Evolutionary conservation across 345 rosid genomes (phyloP).

Genomic region (Eucalyptus curtisii): DNA sequence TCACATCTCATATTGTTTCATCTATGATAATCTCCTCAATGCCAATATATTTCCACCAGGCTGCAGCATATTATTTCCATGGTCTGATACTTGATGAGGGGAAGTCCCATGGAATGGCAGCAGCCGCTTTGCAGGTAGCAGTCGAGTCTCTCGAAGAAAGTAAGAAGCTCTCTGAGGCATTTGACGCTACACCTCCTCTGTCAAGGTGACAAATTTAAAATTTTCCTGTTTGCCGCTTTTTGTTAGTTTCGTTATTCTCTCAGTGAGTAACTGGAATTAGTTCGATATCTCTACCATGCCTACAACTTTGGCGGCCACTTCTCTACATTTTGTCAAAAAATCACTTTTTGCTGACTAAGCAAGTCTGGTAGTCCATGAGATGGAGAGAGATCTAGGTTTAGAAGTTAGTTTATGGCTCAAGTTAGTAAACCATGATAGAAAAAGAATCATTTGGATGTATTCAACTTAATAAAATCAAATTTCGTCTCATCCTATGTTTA

Average conservation of each 20-base stretch:
- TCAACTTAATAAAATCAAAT: not conserved
- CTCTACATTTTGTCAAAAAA: not conserved
- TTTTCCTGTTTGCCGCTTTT: not conserved
- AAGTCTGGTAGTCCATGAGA: not conserved
- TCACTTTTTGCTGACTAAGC: not conserved
- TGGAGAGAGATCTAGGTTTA: not conserved
- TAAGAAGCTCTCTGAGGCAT: conserved; percentile 67
- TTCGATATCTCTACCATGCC: not conserved
- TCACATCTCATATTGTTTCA: not conserved
- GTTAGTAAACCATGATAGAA: not conserved
- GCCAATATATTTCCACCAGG: conserved; percentile 29
- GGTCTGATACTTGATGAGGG: conserved; percentile 97
- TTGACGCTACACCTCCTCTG: conserved; percentile 55
- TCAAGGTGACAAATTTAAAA: conserved; percentile 50
- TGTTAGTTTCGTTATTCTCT: not conserved
- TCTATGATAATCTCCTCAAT: not conserved
- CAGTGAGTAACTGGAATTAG: not conserved
- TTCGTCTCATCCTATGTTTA: not conserved
- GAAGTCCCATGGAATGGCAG: conserved; percentile 92
- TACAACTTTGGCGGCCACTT: not conserved
- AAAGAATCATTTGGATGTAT: not conserved
- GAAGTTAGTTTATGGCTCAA: not conserved
- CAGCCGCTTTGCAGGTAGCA: conserved; percentile 94
- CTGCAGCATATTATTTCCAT: conserved; percentile 98
- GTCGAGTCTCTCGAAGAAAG: conserved; percentile 84